A percentile compares a stretch with the other conserved stretches of the same genome.
Conservation (phyloP, 192 early-diverging fungal species). For the Coemansia sp. region DNA sequence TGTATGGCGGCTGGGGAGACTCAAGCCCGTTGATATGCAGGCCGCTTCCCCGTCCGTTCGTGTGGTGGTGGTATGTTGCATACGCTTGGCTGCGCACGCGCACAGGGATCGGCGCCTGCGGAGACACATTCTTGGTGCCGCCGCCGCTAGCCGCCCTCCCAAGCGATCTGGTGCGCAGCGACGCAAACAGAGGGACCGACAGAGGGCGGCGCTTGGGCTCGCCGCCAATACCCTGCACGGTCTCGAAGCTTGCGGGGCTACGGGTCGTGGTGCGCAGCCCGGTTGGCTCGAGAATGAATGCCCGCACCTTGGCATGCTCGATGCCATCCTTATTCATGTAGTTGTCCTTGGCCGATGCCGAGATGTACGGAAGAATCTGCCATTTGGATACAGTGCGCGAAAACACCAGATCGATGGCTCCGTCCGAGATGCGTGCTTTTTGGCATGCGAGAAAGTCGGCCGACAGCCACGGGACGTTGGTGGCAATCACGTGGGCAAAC, state of each 20-base stretch:
- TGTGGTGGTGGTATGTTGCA: slow-evolving; percentile 47
- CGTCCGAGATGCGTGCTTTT: slow-evolving; percentile 56
- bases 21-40: slow-evolving; percentile 29
- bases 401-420: slow-evolving; percentile 58
- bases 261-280: slow-evolving; percentile 48
- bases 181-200: slow-evolving; percentile 26
- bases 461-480: slow-evolving; percentile 66
- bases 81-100: slow-evolving; percentile 54
- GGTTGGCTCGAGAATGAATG: slow-evolving; percentile 65
- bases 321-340: slow-evolving; percentile 56
- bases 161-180: slow-evolving; percentile 16
- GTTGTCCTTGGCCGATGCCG: slow-evolving; percentile 45
- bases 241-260: slow-evolving; percentile 16
- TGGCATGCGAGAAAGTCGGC: slow-evolving; percentile 58
- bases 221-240: slow-evolving; percentile 15
- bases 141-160: slow-evolving; percentile 2
- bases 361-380: slow-evolving; percentile 49
- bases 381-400: slow-evolving; percentile 48
- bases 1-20: not conserved
- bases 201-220: slow-evolving; percentile 8
- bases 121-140: slow-evolving; percentile 5
- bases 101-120: slow-evolving; percentile 38
- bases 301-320: slow-evolving; percentile 52
- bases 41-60: slow-evolving; percentile 22
- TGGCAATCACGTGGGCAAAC: slow-evolving; percentile 58